A percentile compares a stretch with the other conserved stretches of the same genome.
These are phyloP conservation scores for Elsinoe batatas DNA, from an alignment of 2,329 filamentous ascomycete genomes.

Conservation along the genomic window DNA sequence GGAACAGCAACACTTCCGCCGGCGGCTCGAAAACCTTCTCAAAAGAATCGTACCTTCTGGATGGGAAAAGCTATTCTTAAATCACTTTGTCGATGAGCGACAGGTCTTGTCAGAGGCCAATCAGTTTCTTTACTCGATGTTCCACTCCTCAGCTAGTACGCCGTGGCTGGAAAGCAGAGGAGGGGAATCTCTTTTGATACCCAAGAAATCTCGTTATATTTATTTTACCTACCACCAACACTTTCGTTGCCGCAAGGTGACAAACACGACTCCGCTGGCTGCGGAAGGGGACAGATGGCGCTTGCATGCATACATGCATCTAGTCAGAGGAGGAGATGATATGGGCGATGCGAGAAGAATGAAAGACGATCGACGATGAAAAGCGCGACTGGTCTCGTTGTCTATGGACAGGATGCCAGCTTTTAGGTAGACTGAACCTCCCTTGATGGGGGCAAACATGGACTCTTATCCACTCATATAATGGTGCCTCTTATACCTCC, in stretches of 20 bases:
- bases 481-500: neutral
- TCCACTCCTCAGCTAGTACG: neutral
- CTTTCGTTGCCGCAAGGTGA: neutral
- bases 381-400: conserved; percentile 10
- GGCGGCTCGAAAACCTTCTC: conserved; percentile 1
- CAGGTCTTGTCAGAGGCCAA: neutral
- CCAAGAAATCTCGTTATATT: conserved; percentile 5
- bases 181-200: neutral
- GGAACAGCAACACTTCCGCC: neutral
- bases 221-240: neutral
- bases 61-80: conserved; percentile 8
- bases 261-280: conserved; percentile 1
- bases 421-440: conserved; percentile 5
- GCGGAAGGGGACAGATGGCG: neutral
- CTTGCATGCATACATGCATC: neutral
- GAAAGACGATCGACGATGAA: neutral
- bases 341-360: neutral
- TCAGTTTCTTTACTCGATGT: neutral
- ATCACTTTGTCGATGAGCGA: neutral
- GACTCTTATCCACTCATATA: neutral
- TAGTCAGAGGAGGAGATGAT: neutral
- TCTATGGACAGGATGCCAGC: conserved; percentile 10
- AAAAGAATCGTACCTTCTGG: conserved; percentile 4
- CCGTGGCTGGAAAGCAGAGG: neutral
- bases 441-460: neutral